Base-by-base conservation (phyloP, 2,329 filamentous ascomycete species). In the Penicillium polonicum region DNA sequence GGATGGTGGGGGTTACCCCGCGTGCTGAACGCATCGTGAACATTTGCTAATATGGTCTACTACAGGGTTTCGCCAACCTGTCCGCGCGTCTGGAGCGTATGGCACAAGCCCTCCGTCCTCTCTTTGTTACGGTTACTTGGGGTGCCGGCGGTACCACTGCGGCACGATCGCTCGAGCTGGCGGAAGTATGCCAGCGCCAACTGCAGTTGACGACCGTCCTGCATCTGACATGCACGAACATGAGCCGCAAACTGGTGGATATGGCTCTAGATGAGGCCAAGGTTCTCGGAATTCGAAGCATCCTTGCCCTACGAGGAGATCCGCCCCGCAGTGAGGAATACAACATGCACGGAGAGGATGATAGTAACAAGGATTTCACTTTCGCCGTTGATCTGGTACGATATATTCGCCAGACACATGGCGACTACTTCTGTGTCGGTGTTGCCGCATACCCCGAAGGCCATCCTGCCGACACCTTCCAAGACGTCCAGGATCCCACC, bases 121-220 rank as follows among this genome's bases (percentile, higher is more conserved):
- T 97, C 45, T 99, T 99, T 72, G 91, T 99, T 61, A 97, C 92
- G 58, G 92, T 99, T 51, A 99, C 94, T 52, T 99, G 94, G 94
- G 94, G 94, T 51, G 94, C 94, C 27, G 94, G 94, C 60, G 94
- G 94, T 52, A 95, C 90, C 63, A 99, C 94, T 0, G 88, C 92
- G 5, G 84, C 85, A 57, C 96, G 96, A 78, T 96, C 91, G 33
- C 85, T 99, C 59, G 92, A 97, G 76, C 84, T 99, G 62, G 94
- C 94, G 45, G 93, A 97, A 78, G 85, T 97, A 68, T 97, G 92
- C 75, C 94, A 97, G 79, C 84, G 92, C 60, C 91, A 96, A 76
- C 79, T 97, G 55, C 90, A 90, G 58, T 82, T 99, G 58, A 97
- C 94, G 42, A 99, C 94, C 60, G 97, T 94, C 74, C 81, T 99